A percentile compares a stretch with the other conserved stretches of the same genome.
These are phyloP conservation scores for Fusarium haematococcum DNA, from an alignment of 2,329 filamentous ascomycete species.

Conservation along the genomic window DNA sequence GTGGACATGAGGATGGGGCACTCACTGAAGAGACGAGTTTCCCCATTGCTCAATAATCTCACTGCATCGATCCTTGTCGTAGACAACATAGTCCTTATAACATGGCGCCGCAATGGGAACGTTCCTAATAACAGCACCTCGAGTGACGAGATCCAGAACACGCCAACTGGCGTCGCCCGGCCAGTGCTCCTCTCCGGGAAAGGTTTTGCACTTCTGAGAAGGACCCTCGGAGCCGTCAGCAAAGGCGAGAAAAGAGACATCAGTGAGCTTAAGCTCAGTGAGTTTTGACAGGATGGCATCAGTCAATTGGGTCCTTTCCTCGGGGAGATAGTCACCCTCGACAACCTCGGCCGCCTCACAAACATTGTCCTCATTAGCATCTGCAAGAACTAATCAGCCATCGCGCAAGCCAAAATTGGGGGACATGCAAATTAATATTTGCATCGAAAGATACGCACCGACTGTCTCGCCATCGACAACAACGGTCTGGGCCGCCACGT, in stretches of 20 bases:
- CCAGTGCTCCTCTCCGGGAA: conserved; percentile 49
- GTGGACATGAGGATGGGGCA: not conserved
- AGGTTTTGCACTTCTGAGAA: conserved; percentile 46
- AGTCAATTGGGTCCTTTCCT: conserved; percentile 36
- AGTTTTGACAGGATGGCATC: conserved; percentile 19
- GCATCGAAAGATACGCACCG: conserved; percentile 8
- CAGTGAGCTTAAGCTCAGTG: conserved; percentile 16
- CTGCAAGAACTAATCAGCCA: conserved; percentile 4
- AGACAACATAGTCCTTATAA: conserved; percentile 42
- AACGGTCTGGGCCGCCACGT: conserved; percentile 23
- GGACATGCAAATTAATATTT: not conserved
- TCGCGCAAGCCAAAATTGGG: not conserved
- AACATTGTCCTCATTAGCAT: conserved; percentile 13
- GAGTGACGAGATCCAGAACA: conserved; percentile 50
- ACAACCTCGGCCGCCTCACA: conserved; percentile 21
- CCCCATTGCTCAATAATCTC: conserved; percentile 45
- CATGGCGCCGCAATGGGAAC: conserved; percentile 49
- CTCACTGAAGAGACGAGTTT: conserved; percentile 41
- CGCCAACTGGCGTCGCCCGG: conserved; percentile 46
- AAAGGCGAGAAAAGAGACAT: conserved; percentile 26
- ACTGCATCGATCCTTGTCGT: conserved; percentile 44
- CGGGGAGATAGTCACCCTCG: conserved; percentile 24
- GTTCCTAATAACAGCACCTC: conserved; percentile 48
- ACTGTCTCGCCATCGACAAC: conserved; percentile 24
- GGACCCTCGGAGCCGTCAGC: not conserved